phyloP scores from a whole-genome alignment of 371 early-diverging fungal species.

The Dentiscutata heterogama region DNA sequence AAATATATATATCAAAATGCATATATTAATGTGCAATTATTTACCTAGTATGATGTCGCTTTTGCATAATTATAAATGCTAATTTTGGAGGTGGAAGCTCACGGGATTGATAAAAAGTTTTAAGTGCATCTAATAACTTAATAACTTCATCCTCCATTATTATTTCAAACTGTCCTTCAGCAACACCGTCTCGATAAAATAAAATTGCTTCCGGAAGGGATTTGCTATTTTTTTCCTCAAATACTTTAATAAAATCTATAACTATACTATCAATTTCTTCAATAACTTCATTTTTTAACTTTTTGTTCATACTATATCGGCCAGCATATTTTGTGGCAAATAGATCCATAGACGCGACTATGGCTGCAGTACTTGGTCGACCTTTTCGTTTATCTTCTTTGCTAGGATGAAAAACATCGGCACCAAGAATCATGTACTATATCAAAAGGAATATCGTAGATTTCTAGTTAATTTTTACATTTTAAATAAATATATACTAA shows the following conservation, averaged over 20 bases:
- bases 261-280: conserved; percentile 58
- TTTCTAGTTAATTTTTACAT: no score
- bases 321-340: conserved; percentile 84
- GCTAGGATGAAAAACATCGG: conserved; percentile 71
- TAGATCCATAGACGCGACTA: conserved; percentile 89
- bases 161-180: conserved; percentile 89
- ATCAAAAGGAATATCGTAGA: not conserved
- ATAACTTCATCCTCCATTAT: conserved; percentile 84
- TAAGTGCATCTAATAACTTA: conserved; percentile 74
- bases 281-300: conserved; percentile 57
- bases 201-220: conserved; percentile 89
- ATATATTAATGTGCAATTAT: no score
- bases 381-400: not conserved
- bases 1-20: no score
- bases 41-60: conserved; percentile 90
- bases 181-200: conserved; percentile 95
- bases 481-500: no score
- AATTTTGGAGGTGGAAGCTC: conserved; percentile 66
- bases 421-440: conserved; percentile 65
- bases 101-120: conserved; percentile 60
- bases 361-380: conserved; percentile 87
- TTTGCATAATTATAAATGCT: conserved; percentile 94
- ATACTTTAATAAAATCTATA: conserved; percentile 55
- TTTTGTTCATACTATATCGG: not conserved
- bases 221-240: conserved; percentile 46